Percentiles rank a stretch among this genome's conserved stretches.
phyloP scores from a whole-genome alignment of 176 grass and related monocot genomes.

The Metroxylon sagu region DNA sequence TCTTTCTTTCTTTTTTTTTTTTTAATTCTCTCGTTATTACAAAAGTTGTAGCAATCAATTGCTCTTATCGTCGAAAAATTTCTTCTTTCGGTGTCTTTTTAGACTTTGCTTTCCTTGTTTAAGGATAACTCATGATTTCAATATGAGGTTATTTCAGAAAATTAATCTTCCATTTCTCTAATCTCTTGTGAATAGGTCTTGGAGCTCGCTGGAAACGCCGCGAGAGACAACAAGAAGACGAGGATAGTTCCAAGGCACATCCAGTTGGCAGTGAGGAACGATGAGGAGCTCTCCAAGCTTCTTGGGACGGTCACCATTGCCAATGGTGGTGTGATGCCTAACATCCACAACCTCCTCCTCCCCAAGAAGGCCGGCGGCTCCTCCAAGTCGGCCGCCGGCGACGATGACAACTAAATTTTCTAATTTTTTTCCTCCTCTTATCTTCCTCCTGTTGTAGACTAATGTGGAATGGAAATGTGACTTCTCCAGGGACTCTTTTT shows the following conservation, averaged over 20 bases:
- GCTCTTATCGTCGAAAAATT: no score
- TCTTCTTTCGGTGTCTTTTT: no score
- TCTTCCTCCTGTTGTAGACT: neutral
- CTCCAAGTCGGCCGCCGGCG: slow-evolving; percentile 21
- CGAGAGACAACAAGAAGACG: slow-evolving; percentile 16
- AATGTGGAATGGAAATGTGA: no score
- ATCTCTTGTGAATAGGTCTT: neutral
- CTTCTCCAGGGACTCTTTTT: no score
- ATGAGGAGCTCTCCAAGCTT: slow-evolving; percentile 10
- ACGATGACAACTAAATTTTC: slow-evolving; percentile 18
- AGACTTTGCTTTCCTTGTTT: no score
- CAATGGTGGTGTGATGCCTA: slow-evolving; percentile 1
- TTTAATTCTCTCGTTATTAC: no score
- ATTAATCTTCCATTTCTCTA: no score
- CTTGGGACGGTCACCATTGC: neutral
- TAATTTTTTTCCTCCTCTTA: neutral
- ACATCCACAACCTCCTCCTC: slow-evolving; percentile 12
- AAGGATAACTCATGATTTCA: no score
- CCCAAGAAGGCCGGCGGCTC: slow-evolving; percentile 7
- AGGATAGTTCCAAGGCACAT: slow-evolving; percentile 10
- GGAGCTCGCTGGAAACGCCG: slow-evolving; percentile 4
- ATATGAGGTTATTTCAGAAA: no score
- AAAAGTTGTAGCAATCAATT: no score
- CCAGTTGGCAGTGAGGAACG: slow-evolving; percentile 9
- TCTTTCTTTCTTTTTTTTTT: no score